A percentile compares a stretch with the other conserved stretches of the same genome.
These are phyloP conservation scores for Pisolithus orientalis DNA, from an alignment of 768 basidiomycete genomes.

Conservation along the genomic window DNA sequence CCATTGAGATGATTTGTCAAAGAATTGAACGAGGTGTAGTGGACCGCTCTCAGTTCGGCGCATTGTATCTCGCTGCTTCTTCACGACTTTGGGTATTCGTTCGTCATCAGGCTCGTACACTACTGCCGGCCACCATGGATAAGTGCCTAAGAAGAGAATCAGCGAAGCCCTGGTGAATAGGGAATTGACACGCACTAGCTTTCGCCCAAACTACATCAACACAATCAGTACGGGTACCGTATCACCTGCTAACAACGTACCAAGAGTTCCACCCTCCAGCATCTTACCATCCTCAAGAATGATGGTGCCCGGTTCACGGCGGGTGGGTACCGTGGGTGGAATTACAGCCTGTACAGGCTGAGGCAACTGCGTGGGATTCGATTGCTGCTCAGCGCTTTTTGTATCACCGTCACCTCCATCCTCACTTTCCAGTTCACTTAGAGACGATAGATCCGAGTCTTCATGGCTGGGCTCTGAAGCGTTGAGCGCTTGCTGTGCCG, in stretches of 20 bases:
- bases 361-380: constrained; percentile 4
- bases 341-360: constrained; percentile 5
- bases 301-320: constrained; percentile 26
- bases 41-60: constrained; percentile 35
- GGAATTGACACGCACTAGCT: constrained; percentile 38
- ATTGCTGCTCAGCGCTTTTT: constrained; percentile 10
- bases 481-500: neutral
- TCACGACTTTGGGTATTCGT: constrained; percentile 41
- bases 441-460: constrained; percentile 39
- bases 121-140: constrained; percentile 86
- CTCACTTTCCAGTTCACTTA: constrained; percentile 39
- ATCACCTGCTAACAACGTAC: constrained; percentile 27
- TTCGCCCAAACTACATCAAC: constrained; percentile 73
- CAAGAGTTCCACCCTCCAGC: constrained; percentile 56
- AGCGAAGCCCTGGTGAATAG: neutral
- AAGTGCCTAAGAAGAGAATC: constrained; percentile 46
- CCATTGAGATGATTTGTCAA: constrained; percentile 64
- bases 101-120: constrained; percentile 59
- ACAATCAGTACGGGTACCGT: neutral
- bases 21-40: constrained; percentile 73
- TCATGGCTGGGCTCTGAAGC: constrained; percentile 15
- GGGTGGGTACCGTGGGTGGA: constrained; percentile 5
- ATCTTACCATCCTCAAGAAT: constrained; percentile 29
- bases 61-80: constrained; percentile 21
- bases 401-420: constrained; percentile 9